Base-by-base conservation (phyloP, 768 basidiomycete species). In the Steccherinum ochraceum region DNA sequence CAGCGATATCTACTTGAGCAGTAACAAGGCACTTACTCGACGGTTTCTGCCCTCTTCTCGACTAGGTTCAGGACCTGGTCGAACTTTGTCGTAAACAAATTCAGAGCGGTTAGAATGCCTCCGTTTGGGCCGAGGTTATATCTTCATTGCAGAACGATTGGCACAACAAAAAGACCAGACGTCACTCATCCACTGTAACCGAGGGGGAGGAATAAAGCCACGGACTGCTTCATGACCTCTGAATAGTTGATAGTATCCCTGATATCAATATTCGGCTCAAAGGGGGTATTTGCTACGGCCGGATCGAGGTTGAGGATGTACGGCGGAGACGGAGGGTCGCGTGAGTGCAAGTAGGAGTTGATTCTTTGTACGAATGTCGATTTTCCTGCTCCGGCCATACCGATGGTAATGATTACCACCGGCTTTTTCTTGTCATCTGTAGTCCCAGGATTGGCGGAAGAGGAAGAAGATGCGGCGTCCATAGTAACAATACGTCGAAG, bases 191-290 rank as follows among this genome's bases (percentile, higher is more conserved):
- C 35, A 24, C 46, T 24, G 49, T 40, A 18, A 44, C 30, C 20
- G 46, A 27, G 13, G 26, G 43, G 50, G 54, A 50, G 59, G 58
- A 62, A 43, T 64, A 49, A 35, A 53, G 61, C 61, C 59, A 84
- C 86, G 75, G 75, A 96, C 93, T 97, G 93, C 80, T 96, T 94
- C 96, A 99, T 99, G 59, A 99, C 95, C 69, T 99, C 89, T 56
- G 87, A 81, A 69, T 98, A 99, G 65, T 98, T 89, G 19, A 99
- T 84, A 11, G 96, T 99, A 67, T 99, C 96, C 55, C 96, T 73
- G 47, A 99, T 98, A 67, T 99, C 96, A 54, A 99, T 97, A 66
- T 98, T 98, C 23, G 94, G 83, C 52, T 93, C 91, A 63, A 93
- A 99, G 2, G 94, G 92, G 39, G 93, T 76, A 52, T 86, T 85